Conservation (phyloP, 805 yeast genomes). For the Yarrowia yakushimensis region DNA sequence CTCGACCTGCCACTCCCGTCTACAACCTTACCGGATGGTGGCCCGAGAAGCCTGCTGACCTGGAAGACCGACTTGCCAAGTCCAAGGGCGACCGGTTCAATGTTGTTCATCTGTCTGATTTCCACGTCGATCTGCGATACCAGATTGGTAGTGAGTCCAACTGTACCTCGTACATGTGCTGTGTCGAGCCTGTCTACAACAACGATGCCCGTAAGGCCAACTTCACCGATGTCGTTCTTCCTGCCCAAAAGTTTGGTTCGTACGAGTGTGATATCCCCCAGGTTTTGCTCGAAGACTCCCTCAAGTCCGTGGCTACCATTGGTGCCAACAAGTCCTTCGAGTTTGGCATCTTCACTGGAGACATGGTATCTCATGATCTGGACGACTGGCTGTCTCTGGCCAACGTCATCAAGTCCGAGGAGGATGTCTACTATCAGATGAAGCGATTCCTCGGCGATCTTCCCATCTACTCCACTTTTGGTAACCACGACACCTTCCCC, state of each 20-base stretch:
- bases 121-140: slow-evolving; percentile 55
- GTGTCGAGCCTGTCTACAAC: slow-evolving; percentile 40
- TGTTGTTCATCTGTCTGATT: slow-evolving; percentile 64
- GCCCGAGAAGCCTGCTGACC: slow-evolving; percentile 44
- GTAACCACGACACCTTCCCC: slow-evolving; percentile 73
- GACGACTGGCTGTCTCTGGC: slow-evolving; percentile 46
- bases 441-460: slow-evolving; percentile 48
- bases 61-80: slow-evolving; percentile 21
- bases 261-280: slow-evolving; percentile 68
- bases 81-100: slow-evolving; percentile 45
- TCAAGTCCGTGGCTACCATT: slow-evolving; percentile 44
- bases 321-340: slow-evolving; percentile 46
- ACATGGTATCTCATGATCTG: slow-evolving; percentile 62
- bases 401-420: slow-evolving; percentile 54
- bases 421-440: slow-evolving; percentile 49
- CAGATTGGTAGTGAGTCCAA: slow-evolving; percentile 46
- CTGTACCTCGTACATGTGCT: slow-evolving; percentile 55
- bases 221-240: slow-evolving; percentile 38
- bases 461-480: slow-evolving; percentile 61
- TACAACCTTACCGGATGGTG: slow-evolving; percentile 46
- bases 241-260: slow-evolving; percentile 60
- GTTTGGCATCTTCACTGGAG: slow-evolving; percentile 69
- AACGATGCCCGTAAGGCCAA: slow-evolving; percentile 21
- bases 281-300: slow-evolving; percentile 54
- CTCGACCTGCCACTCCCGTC: slow-evolving; percentile 51